These are phyloP conservation scores for Aciculoconidium aculeatum DNA, from an alignment of 805 yeast species.

Conservation along the genomic window DNA sequence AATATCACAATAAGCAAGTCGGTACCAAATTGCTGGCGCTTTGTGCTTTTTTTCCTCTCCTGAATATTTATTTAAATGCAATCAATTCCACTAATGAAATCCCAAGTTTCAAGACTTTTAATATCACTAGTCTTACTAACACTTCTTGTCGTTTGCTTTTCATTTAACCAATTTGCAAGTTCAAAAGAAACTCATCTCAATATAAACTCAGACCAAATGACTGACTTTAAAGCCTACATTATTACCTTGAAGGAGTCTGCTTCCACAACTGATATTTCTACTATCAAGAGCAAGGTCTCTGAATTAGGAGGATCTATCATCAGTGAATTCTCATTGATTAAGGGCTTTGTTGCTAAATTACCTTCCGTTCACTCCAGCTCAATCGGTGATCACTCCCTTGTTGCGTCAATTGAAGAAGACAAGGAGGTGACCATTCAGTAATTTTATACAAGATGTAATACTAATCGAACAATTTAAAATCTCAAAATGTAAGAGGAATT, in stretches of 20 bases:
- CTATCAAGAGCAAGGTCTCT: constrained; percentile 43
- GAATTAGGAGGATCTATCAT: constrained; percentile 57
- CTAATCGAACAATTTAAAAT: neutral
- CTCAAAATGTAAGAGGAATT: too few relatives aligned
- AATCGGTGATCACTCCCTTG: constrained; percentile 44
- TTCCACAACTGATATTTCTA: constrained; percentile 31
- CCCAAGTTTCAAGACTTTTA: too few relatives aligned
- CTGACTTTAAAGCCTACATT: constrained; percentile 31
- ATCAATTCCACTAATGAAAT: too few relatives aligned
- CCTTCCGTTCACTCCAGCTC: constrained; percentile 47
- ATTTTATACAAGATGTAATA: constrained; percentile 1
- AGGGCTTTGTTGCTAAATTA: constrained; percentile 58
- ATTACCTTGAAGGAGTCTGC: constrained; percentile 43
- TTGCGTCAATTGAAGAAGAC: constrained; percentile 62
- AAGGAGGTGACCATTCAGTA: constrained; percentile 49
- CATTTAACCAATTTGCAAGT: neutral
- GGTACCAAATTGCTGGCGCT: too few relatives aligned
- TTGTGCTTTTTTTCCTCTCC: too few relatives aligned
- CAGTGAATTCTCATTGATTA: constrained; percentile 58
- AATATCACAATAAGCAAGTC: too few relatives aligned
- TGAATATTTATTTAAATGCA: too few relatives aligned
- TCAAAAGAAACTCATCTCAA: constrained; percentile 1
- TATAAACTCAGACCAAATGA: too few relatives aligned
- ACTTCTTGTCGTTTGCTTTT: neutral
- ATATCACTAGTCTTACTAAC: too few relatives aligned